These are phyloP conservation scores for Penicillium arizonense DNA, from an alignment of 495 filamentous ascomycete species.

Conservation along the genomic window DNA sequence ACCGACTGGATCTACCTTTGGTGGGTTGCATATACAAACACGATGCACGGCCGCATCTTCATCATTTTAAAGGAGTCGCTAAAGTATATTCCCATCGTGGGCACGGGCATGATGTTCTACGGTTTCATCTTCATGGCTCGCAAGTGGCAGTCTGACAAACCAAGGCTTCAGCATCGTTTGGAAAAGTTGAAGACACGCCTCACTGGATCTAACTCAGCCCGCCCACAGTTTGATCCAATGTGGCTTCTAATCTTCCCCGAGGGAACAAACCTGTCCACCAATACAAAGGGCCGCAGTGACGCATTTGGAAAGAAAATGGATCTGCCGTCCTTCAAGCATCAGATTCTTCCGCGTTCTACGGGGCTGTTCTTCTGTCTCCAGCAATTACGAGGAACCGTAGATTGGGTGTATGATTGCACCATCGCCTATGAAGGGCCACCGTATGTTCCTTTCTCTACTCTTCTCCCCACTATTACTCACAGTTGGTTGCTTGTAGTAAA, in stretches of 20 bases:
- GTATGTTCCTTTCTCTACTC: conserved; percentile 38
- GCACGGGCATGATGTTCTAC: conserved; percentile 67
- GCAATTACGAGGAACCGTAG: conserved; percentile 58
- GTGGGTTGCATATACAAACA: conserved; percentile 65
- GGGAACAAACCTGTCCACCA: conserved; percentile 62
- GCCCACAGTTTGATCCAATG: conserved; percentile 60
- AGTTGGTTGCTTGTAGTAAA: conserved; percentile 33
- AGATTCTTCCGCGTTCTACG: conserved; percentile 60
- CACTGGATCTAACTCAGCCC: conserved; percentile 47
- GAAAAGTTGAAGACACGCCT: conserved; percentile 55
- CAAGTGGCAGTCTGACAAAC: conserved; percentile 64
- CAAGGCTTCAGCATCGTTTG: conserved; percentile 57
- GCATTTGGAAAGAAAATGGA: conserved; percentile 56
- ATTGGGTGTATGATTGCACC: conserved; percentile 69
- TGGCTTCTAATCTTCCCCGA: conserved; percentile 72
- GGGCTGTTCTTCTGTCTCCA: conserved; percentile 63
- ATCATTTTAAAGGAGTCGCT: conserved; percentile 70
- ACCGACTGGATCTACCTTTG: conserved; percentile 73
- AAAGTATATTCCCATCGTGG: conserved; percentile 62
- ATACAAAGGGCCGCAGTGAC: conserved; percentile 54
- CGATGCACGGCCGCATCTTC: conserved; percentile 66
- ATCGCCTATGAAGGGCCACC: conserved; percentile 67
- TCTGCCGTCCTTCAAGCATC: conserved; percentile 51
- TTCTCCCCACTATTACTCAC: conserved; percentile 4
- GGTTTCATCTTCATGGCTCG: conserved; percentile 70